Evolutionary conservation across 352 stramenopile species (phyloP), one percentile per base, ranked within the genome.

Genomic region (Phytophthora litchii): DNA sequence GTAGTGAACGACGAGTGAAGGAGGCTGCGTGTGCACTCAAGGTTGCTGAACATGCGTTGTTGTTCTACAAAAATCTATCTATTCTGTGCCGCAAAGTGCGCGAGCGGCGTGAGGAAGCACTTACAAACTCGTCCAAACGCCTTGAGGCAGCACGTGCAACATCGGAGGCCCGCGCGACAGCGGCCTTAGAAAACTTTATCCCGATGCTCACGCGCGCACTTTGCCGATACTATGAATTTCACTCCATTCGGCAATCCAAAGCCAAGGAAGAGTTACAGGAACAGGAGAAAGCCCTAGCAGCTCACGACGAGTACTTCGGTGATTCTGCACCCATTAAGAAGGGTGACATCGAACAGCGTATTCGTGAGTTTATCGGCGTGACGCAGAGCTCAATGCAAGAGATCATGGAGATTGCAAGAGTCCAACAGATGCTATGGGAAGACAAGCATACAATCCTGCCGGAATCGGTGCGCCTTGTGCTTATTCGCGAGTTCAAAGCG

Each of bases 301-400:
- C 53, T 3, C 80, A 91, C 38, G 46, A 80, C 3, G 77, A 90
- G 23, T 81, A 80, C 17, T 93, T 87, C 50, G 82, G 75, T 0
- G 80, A 89, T 46, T 74, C 74, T 3, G 82, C 79, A 10, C 84
- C 80, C 7, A 89, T 79, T 19, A 76, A 78, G 25, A 81, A 80
- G 37, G 69, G 72, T 0, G 82, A 90, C n/a, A 81, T 91, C 29
- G 68, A 90, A 45, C 67, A 70, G 46, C 72, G 81, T 1, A 91
- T 93, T 38, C 72, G 52, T 11, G 82, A 93, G 44, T 91, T 88
- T 36, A 72, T 75, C 11, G 71, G 67, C 0, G 69, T 90, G 4
- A 82, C 79, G n/a, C 40, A 76, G 5, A 68, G 59, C 17, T 86
- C 81, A 5, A 80, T 61, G 45, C 78, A 91, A 52, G 41, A 55